These are phyloP conservation scores for Brassica carinata DNA, from an alignment of 345 rosid species.

Conservation along the genomic window DNA sequence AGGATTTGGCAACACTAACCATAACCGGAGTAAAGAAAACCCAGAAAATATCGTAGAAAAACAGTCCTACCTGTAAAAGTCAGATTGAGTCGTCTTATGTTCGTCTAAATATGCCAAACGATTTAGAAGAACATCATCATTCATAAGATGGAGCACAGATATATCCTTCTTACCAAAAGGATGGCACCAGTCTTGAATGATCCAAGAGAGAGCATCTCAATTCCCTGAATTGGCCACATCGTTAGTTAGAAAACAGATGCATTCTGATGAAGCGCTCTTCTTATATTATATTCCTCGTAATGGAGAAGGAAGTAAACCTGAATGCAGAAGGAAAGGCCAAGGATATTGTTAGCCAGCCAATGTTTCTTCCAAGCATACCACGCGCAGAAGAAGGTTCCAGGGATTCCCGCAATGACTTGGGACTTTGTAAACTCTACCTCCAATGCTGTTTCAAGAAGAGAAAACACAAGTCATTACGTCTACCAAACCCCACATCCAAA, in stretches of 20 bases:
- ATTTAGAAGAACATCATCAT: constrained; percentile 3
- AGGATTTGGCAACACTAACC: constrained; percentile 99
- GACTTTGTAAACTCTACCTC: constrained; percentile 96
- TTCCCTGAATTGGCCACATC: constrained; percentile 58
- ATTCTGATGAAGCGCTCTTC: not conserved
- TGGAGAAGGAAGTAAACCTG: constrained; percentile 63
- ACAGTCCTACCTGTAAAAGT: constrained; percentile 80
- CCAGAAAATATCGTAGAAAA: constrained; percentile 97
- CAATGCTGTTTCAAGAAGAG: constrained; percentile 70
- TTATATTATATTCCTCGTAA: not conserved
- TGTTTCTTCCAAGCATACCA: constrained; percentile 98
- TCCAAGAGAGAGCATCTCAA: constrained; percentile 99
- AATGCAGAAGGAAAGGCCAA: constrained; percentile 96
- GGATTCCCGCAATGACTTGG: constrained; percentile 89
- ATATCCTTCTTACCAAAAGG: constrained; percentile 66
- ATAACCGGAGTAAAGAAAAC: constrained; percentile 99
- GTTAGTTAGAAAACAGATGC: not conserved
- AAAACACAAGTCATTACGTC: constrained; percentile 24
- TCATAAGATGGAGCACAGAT: constrained; percentile 2
- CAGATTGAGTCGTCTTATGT: not conserved
- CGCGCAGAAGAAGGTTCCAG: constrained; percentile 93
- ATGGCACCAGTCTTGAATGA: constrained; percentile 98
- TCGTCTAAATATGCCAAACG: not conserved
- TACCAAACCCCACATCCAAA: not conserved
- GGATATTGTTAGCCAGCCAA: constrained; percentile 94